Conservation (phyloP, 495 filamentous ascomycete species). For the Penicillium manginii region DNA sequence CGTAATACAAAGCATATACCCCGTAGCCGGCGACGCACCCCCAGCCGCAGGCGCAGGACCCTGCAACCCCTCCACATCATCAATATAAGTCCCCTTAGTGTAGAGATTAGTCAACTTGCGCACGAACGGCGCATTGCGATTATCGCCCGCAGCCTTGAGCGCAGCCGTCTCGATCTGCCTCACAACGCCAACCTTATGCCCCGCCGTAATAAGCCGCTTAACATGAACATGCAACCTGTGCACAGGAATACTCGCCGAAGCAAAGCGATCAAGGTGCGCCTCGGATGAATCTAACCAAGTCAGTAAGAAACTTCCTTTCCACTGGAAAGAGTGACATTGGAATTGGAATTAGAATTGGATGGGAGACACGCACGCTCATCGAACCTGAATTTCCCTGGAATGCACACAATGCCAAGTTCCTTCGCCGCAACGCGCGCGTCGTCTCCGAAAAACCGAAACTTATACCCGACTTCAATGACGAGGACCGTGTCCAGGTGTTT, state of each 20-base stretch:
- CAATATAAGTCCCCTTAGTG: conserved; percentile 97
- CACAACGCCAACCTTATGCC: conserved; percentile 95
- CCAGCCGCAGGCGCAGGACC: conserved; percentile 47
- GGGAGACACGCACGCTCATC: conserved; percentile 69
- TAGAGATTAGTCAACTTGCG: conserved; percentile 95
- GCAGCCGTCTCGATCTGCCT: conserved; percentile 98
- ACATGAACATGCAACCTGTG: conserved; percentile 93
- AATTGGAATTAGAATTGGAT: too few relatives aligned
- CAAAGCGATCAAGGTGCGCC: conserved; percentile 89
- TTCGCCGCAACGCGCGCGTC: conserved; percentile 90
- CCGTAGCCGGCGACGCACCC: conserved; percentile 71
- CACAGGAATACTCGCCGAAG: conserved; percentile 92
- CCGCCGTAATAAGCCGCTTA: conserved; percentile 87
- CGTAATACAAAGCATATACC: conserved; percentile 91
- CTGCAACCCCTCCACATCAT: conserved; percentile 85
- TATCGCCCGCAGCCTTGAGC: conserved; percentile 93
- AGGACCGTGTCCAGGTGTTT: conserved; percentile 88
- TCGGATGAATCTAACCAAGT: conserved; percentile 74
- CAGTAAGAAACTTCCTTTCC: not conserved
- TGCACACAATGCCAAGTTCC: conserved; percentile 93
- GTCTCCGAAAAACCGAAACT: conserved; percentile 97
- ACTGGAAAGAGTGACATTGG: not conserved
- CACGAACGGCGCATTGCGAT: conserved; percentile 88
- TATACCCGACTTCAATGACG: conserved; percentile 95
- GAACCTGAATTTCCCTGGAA: conserved; percentile 91